Evolutionary conservation across 352 stramenopile species (phyloP).

Genomic region (Globisporangium acanthophoron): DNA sequence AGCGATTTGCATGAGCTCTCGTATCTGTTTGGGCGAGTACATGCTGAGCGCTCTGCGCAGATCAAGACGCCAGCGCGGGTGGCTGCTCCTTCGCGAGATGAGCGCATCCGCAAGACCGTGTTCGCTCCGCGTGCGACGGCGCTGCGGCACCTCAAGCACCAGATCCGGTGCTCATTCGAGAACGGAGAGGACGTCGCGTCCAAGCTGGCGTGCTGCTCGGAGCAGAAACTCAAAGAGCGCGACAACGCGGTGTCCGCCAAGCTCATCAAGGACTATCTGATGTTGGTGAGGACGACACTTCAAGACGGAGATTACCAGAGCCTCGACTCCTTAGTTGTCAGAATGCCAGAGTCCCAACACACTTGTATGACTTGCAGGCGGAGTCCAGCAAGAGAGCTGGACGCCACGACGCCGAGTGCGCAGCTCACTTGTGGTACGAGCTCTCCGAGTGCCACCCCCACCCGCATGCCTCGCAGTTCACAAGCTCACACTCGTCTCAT

Average conservation of each 20-base stretch:
- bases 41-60: constrained; percentile 14
- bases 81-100: constrained; percentile 45
- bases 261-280: constrained; percentile 75
- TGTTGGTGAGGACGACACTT: constrained; percentile 28
- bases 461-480: background rate
- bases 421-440: constrained; percentile 70
- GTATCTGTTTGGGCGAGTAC: background rate
- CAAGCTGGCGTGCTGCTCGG: constrained; percentile 54
- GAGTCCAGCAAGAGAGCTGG: constrained; percentile 83
- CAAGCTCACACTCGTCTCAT: background rate
- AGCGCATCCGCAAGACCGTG: constrained; percentile 63
- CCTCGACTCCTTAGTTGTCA: background rate
- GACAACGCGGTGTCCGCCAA: constrained; percentile 62
- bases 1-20: no score
- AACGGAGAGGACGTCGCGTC: constrained; percentile 38
- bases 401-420: constrained; percentile 77
- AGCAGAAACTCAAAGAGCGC: constrained; percentile 54
- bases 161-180: constrained; percentile 39
- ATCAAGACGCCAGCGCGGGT: constrained; percentile 69
- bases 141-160: constrained; percentile 38
- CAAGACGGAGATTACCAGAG: background rate
- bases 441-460: background rate
- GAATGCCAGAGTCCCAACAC: background rate
- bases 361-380: constrained; percentile 23
- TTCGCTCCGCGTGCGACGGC: constrained; percentile 64